Percentiles rank a stretch among this genome's conserved stretches.
These are phyloP conservation scores for Lachnellula cervina DNA, from an alignment of 2,329 filamentous ascomycete genomes.

Conservation along the genomic window DNA sequence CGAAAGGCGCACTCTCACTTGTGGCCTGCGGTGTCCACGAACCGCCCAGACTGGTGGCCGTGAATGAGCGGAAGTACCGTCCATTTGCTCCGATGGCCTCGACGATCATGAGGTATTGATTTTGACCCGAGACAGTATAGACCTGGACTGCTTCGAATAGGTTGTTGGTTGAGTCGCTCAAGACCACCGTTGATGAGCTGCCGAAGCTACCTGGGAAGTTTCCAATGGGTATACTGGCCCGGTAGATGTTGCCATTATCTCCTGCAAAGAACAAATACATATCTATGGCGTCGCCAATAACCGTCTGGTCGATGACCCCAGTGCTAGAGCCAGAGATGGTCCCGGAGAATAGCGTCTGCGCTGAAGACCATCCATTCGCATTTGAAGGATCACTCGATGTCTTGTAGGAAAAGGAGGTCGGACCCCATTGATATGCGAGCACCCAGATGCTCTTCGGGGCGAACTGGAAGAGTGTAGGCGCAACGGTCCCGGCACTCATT, in stretches of 20 bases:
- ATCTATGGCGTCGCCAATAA: conserved; percentile 55
- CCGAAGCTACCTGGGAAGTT: conserved; percentile 60
- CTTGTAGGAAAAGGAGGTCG: conserved; percentile 53
- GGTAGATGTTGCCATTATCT: conserved; percentile 64
- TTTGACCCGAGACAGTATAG: conserved; percentile 52
- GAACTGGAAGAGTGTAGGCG: conserved; percentile 61
- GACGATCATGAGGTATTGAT: conserved; percentile 62
- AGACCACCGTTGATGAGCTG: conserved; percentile 41
- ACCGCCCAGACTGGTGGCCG: conserved; percentile 51
- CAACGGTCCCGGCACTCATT: conserved; percentile 46
- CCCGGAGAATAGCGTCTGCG: conserved; percentile 52
- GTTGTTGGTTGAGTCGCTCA: conserved; percentile 50
- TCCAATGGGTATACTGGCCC: conserved; percentile 55
- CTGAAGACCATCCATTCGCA: conserved; percentile 50
- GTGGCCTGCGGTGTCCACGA: conserved; percentile 54
- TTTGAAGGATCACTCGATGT: conserved; percentile 55
- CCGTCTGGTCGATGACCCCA: conserved; percentile 56
- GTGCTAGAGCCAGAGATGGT: conserved; percentile 46
- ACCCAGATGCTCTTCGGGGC: conserved; percentile 57
- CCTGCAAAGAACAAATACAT: conserved; percentile 67
- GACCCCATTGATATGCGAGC: conserved; percentile 62
- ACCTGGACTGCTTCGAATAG: conserved; percentile 65
- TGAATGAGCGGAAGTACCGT: conserved; percentile 64
- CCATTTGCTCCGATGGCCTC: conserved; percentile 54
- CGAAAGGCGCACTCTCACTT: conserved; percentile 55